A percentile compares a stretch with the other conserved stretches of the same genome.
These are phyloP conservation scores for Dictyostelium firmibasis DNA, from an alignment of 78 protist genomes.

Conservation along the genomic window DNA sequence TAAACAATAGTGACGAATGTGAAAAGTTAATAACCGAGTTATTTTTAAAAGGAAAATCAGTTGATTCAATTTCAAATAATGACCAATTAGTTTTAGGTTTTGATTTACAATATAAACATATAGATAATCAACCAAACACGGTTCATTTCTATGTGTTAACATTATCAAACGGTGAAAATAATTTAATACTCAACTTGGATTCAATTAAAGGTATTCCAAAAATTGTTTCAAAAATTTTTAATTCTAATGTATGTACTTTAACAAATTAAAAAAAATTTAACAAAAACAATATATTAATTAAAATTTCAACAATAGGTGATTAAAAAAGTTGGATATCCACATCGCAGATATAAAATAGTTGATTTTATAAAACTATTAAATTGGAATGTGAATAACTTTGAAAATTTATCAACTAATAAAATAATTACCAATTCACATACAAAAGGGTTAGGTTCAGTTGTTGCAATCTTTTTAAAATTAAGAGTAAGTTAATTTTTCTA, in stretches of 20 bases:
- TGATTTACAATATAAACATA: conserved; percentile 2
- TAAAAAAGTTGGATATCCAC: conserved; percentile 24
- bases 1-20: background rate
- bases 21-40: background rate
- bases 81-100: background rate
- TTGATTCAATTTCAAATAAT: conserved; percentile 1
- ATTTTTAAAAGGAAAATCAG: background rate
- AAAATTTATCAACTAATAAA: conserved; percentile 25
- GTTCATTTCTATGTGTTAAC: conserved; percentile 3
- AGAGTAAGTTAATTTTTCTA: background rate
- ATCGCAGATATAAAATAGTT: background rate
- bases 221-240: background rate
- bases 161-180: conserved; percentile 3
- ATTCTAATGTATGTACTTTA: conserved; percentile 6
- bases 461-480: conserved; percentile 5
- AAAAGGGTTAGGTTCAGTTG: background rate
- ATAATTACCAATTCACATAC: conserved; percentile 7
- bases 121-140: background rate
- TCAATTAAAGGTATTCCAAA: background rate
- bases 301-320: background rate
- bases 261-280: background rate
- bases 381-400: background rate
- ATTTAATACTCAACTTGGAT: background rate
- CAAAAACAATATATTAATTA: no score
- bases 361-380: conserved; percentile 17